Evolutionary conservation across 1,139 yeast genomes (phyloP).

Genomic region (Yamadazyma dushanensis): DNA sequence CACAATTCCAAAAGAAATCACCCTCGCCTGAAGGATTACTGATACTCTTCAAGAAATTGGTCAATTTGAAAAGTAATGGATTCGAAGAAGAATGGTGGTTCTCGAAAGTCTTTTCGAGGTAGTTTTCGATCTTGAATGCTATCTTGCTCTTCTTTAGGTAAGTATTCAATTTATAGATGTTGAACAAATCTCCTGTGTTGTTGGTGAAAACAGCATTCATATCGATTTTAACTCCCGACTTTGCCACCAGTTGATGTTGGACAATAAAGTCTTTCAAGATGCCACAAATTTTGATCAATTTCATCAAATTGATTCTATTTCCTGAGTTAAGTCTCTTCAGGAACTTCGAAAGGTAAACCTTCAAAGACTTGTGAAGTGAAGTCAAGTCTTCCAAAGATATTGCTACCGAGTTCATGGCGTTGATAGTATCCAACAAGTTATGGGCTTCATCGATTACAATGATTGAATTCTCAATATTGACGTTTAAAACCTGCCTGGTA

Average conservation of each 20-base stretch:
- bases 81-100: constrained; percentile 24
- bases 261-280: constrained; percentile 49
- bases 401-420: constrained; percentile 64
- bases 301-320: constrained; percentile 69
- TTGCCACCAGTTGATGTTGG: constrained; percentile 18
- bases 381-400: constrained; percentile 53
- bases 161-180: constrained; percentile 64
- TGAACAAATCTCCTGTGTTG: constrained; percentile 69
- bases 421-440: constrained; percentile 76
- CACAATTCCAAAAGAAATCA: constrained; percentile 62
- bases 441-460: constrained; percentile 94
- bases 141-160: constrained; percentile 71
- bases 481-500: constrained; percentile 59
- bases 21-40: constrained; percentile 84
- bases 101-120: constrained; percentile 44
- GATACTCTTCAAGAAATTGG: constrained; percentile 63
- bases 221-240: constrained; percentile 56
- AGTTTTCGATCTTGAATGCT: constrained; percentile 81
- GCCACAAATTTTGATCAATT: constrained; percentile 58
- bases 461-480: constrained; percentile 63
- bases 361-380: constrained; percentile 46
- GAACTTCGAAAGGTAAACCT: constrained; percentile 60
- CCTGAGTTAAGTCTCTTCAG: constrained; percentile 65
- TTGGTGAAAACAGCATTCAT: constrained; percentile 54
- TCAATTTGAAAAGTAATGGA: constrained; percentile 67